Evolutionary conservation across 805 yeast species (phyloP).

Genomic region (Tetrapisispora arboricola): DNA sequence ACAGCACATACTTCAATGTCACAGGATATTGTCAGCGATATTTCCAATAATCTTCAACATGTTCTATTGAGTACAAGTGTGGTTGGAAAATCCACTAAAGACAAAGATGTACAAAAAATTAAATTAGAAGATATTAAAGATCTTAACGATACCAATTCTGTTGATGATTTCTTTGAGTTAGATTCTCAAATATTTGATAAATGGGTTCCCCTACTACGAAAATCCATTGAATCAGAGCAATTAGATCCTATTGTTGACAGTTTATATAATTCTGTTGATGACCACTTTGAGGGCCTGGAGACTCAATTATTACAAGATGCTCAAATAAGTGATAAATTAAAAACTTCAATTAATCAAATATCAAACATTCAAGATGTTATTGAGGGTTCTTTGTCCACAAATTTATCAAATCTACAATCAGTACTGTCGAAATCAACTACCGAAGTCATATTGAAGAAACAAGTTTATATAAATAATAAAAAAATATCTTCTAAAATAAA

Average conservation of each 20-base stretch:
- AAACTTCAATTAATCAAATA: constrained; percentile 50
- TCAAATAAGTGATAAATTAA: constrained; percentile 26
- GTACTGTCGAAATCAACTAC: constrained; percentile 55
- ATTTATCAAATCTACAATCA: constrained; percentile 45
- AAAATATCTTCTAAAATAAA: constrained; percentile 57
- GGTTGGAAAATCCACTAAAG: neutral
- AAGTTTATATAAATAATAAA: constrained; percentile 46
- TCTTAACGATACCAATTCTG: neutral
- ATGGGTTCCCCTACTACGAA: constrained; percentile 27
- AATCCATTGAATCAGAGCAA: constrained; percentile 19
- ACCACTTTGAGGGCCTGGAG: constrained; percentile 27
- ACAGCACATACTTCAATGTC: constrained; percentile 20
- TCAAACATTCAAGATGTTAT: constrained; percentile 51
- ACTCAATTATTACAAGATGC: constrained; percentile 26
- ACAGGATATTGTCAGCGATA: constrained; percentile 17
- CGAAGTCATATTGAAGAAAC: constrained; percentile 54
- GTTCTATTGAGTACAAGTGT: constrained; percentile 16
- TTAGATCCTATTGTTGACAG: constrained; percentile 20
- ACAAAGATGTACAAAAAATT: neutral
- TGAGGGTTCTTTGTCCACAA: constrained; percentile 39
- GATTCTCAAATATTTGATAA: constrained; percentile 24
- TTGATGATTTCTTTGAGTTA: constrained; percentile 16
- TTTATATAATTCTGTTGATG: constrained; percentile 25
- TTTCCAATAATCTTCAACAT: constrained; percentile 25
- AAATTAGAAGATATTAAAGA: constrained; percentile 1